These are phyloP conservation scores for Coniella lustricola DNA, from an alignment of 2,329 filamentous ascomycete genomes.

Conservation along the genomic window DNA sequence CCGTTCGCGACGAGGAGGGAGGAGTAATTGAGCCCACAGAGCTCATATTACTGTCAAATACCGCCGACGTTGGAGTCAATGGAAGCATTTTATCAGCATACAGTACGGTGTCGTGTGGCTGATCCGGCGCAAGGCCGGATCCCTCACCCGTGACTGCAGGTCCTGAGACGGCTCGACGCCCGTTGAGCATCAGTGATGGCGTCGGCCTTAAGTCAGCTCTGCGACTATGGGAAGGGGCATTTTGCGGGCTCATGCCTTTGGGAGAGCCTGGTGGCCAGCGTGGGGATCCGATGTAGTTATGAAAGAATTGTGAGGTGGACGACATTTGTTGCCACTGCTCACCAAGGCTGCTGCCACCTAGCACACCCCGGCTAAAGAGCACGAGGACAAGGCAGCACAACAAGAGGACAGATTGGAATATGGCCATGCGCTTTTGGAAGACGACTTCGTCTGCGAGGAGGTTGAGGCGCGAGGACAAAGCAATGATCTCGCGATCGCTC, in stretches of 20 bases:
- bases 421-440: conserved; percentile 84
- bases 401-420: conserved; percentile 81
- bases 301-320: conserved; percentile 13
- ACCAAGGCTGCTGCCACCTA: conserved; percentile 19
- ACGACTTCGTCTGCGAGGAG: conserved; percentile 89
- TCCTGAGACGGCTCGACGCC: not conserved
- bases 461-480: conserved; percentile 71
- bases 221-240: conserved; percentile 2
- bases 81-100: conserved; percentile 27
- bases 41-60: conserved; percentile 18
- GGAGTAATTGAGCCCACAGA: conserved; percentile 10
- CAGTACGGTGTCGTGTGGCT: conserved; percentile 4
- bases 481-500: conserved; percentile 74
- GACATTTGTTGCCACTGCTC: conserved; percentile 13
- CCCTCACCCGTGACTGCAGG: not conserved
- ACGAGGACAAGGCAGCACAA: conserved; percentile 82
- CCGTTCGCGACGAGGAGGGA: conserved; percentile 15
- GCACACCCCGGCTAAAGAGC: conserved; percentile 61
- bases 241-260: conserved; percentile 1
- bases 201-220: not conserved
- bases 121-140: not conserved
- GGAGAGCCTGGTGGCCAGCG: conserved; percentile 12
- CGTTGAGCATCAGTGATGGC: not conserved
- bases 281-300: conserved; percentile 12
- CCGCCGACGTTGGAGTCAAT: conserved; percentile 25